Evolutionary conservation across 805 yeast species (phyloP), one percentile per base, ranked within the genome.

Genomic region (Wickerhamiella dianesei): DNA sequence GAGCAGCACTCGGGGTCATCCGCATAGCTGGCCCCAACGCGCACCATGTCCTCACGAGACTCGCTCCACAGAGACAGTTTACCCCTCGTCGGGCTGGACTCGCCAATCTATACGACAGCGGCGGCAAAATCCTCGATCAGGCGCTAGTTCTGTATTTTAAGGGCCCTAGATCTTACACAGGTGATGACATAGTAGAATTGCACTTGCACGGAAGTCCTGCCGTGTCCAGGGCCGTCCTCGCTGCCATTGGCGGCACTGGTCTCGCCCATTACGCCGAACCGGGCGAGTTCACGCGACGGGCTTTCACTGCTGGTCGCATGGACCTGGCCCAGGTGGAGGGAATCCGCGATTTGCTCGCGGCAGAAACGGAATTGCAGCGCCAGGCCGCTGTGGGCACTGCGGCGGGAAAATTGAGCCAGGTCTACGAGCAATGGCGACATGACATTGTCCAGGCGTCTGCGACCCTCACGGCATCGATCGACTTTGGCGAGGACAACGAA

Each of bases 171-270:
- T 80, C 95, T 0, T 92, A 80, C 57, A 92, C 97, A 0, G 98
- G 98, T 1, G 97, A 92, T 61, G 96, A 89, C 55, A 56, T 82
- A 21, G 66, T 88, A 8, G 98, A 92, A 57, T 61, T 92, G n/a
- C 96, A 92, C 58, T 63, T 84, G 2, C 98, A 92, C 62, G 98
- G 98, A 3, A 96, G 97, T 3, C 77, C 73, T 12, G 96, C 97
- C 0, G 85, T 89, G 1, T 74, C 84, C 2, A 68, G 71, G 43
- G 73, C 86, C 0, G 82, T 88, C 0, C 56, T 88, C 43, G 66
- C 66, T 3, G 78, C 94, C 0, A 77, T 92, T 3, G 49, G 48
- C 8, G 56, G 51, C 4, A 54, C 55, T 2, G 48, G 55, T 14
- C 68, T 68, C 3, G 76, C 89, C 13, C 61, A 97, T 46, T 79